Conservation (phyloP, 139 green algal genomes). For the Asterochloris erici region DNA sequence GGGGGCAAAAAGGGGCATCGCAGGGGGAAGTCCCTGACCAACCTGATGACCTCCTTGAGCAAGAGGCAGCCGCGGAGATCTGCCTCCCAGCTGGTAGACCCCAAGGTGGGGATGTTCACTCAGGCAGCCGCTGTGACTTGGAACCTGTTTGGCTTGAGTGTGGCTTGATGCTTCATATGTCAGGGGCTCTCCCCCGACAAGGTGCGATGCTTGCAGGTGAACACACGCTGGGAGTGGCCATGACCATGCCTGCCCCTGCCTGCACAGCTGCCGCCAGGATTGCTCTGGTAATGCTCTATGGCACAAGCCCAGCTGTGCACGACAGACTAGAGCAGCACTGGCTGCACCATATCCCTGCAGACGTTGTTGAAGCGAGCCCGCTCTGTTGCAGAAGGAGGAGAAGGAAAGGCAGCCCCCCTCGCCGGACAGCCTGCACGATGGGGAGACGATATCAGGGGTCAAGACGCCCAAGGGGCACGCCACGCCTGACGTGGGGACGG, state of each 20-base stretch:
- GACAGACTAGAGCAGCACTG: background rate
- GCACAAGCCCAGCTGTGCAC: no score
- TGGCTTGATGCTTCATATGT: background rate
- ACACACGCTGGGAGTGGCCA: background rate
- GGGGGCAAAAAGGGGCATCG: constrained; percentile 22
- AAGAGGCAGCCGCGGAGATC: background rate
- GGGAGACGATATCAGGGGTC: background rate
- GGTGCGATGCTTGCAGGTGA: background rate
- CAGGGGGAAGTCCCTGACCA: constrained; percentile 25
- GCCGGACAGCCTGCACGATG: background rate
- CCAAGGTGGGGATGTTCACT: background rate
- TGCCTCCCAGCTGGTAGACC: background rate
- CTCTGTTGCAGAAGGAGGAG: background rate
- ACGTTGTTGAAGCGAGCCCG: background rate
- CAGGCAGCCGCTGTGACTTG: background rate
- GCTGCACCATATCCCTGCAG: background rate
- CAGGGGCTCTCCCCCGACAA: background rate
- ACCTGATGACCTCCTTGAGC: constrained; percentile 15
- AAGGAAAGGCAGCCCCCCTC: background rate
- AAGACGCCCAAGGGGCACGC: no score
- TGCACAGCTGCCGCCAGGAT: no score
- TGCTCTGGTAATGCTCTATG: no score
- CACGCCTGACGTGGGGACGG: background rate
- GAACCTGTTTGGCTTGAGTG: background rate
- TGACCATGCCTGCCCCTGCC: background rate